Evolutionary conservation across 371 early-diverging fungal genomes (phyloP), one percentile per base, ranked within the genome.

Genomic region (Lichtheimia ramosa): DNA sequence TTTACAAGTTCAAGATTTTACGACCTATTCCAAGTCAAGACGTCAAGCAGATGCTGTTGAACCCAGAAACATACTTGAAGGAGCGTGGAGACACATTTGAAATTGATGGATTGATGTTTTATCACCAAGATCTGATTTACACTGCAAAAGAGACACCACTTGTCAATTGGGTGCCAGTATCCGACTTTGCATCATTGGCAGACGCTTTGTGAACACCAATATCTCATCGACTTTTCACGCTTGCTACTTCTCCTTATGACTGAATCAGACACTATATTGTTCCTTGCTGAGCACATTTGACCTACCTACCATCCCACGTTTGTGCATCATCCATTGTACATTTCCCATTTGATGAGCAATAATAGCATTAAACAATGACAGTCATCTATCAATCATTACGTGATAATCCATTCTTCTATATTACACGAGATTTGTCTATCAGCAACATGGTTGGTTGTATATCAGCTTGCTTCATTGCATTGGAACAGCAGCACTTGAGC

Each of bases 41-140:
- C 63, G 10, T 66, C 27, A 42, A 27, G 7, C 0, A 18, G 7
- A 54, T 71, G 3, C 28, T 54, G 0, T 4, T 15, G 1, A 40
- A 64, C 53, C 70, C 74, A 12, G 58, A 64, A 16, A 67, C 51
- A 16, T 74, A 77, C 48, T 24, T 76, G 43, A 43, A 62, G 16
- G 59, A 66, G 10, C 58, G 65, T n/a, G 65, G 69, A n/a, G 63
- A 75, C 51, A 21, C 41, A 8, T 70, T 68, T 50, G 68, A 69
- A 1, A 65, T 83, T 13, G 87, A 84, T 64, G 87, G 87, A 0
- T 59, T 85, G 3, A 65, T 85, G 18, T 79, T 87, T 50, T 87
- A 82, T 71, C 84, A 84, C 63, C 74, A 74, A 39, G 69, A 77
- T 58, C 72, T 83, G 0, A 78, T 80, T 54, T 86, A 86, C 58